phyloP scores from a whole-genome alignment of 192 early-diverging fungal genomes.

The Helicostylum pulchrum region DNA sequence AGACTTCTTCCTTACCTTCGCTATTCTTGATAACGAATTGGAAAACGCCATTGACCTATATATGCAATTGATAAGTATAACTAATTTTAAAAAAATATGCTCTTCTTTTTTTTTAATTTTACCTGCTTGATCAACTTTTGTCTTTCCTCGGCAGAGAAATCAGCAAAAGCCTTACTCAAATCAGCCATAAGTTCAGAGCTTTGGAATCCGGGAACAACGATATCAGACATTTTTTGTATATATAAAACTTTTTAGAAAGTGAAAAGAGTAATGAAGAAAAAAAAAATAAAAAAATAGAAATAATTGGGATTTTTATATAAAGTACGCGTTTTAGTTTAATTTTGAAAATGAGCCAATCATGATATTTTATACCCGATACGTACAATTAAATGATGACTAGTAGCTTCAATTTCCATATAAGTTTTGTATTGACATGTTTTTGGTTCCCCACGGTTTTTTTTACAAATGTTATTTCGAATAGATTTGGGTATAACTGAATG shows the following conservation, averaged over 20 bases:
- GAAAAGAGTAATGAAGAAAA: neutral
- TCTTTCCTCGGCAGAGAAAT: slow-evolving; percentile 55
- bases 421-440: too few species aligned
- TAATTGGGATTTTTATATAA: too few species aligned
- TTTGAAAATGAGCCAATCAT: too few species aligned
- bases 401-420: too few species aligned
- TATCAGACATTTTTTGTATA: slow-evolving; percentile 25
- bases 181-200: slow-evolving; percentile 71
- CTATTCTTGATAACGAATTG: slow-evolving; percentile 83
- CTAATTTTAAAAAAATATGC: too few species aligned
- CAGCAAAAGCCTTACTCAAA: slow-evolving; percentile 61
- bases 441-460: too few species aligned
- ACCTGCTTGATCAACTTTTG: slow-evolving; percentile 60
- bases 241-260: neutral
- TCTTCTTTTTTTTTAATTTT: too few species aligned
- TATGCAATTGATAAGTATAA: slow-evolving; percentile 6
- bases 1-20: slow-evolving; percentile 62
- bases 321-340: too few species aligned
- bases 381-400: too few species aligned
- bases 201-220: slow-evolving; percentile 64
- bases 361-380: too few species aligned
- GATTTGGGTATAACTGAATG: too few species aligned
- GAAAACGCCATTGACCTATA: slow-evolving; percentile 76
- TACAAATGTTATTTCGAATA: too few species aligned
- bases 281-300: slow-evolving; percentile 6